phyloP scores from a whole-genome alignment of 805 yeast species.

The Zygosaccharomyces bisporus region DNA sequence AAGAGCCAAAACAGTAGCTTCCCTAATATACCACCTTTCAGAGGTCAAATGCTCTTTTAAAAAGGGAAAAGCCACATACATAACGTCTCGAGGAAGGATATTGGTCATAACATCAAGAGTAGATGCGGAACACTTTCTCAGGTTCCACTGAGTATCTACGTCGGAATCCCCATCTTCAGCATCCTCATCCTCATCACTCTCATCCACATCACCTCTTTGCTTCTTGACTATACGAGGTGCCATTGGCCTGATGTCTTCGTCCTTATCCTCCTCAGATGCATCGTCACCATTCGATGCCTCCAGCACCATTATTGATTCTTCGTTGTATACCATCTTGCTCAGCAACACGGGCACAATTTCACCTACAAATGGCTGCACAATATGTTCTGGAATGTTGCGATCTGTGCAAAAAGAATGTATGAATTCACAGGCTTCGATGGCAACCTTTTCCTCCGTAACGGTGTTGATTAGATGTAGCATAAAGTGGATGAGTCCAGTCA shows the following conservation, averaged over 20 bases:
- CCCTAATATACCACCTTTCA: conserved; percentile 82
- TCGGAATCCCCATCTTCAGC: conserved; percentile 57
- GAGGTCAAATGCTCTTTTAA: conserved; percentile 67
- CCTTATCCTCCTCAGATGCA: conserved; percentile 72
- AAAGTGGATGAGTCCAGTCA: conserved; percentile 82
- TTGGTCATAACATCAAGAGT: conserved; percentile 79
- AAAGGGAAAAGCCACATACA: conserved; percentile 66
- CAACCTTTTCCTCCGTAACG: conserved; percentile 60
- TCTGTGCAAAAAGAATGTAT: conserved; percentile 69
- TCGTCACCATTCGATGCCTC: conserved; percentile 65
- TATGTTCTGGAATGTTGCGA: conserved; percentile 47
- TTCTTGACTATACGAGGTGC: conserved; percentile 61
- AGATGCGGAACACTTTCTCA: conserved; percentile 93
- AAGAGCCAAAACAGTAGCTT: conserved; percentile 87
- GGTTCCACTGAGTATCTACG: conserved; percentile 75
- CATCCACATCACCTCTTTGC: conserved; percentile 43
- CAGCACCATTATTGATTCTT: conserved; percentile 64
- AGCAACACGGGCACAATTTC: conserved; percentile 73
- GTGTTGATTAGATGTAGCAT: conserved; percentile 72
- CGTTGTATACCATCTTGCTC: conserved; percentile 82
- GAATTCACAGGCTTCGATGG: conserved; percentile 92
- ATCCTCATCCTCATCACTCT: conserved; percentile 63
- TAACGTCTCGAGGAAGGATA: conserved; percentile 60
- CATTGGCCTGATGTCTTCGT: conserved; percentile 83
- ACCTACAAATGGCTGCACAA: conserved; percentile 55